These are phyloP conservation scores for Solanum etuberosum DNA, from an alignment of 257 asterid genomes.

Conservation along the genomic window DNA sequence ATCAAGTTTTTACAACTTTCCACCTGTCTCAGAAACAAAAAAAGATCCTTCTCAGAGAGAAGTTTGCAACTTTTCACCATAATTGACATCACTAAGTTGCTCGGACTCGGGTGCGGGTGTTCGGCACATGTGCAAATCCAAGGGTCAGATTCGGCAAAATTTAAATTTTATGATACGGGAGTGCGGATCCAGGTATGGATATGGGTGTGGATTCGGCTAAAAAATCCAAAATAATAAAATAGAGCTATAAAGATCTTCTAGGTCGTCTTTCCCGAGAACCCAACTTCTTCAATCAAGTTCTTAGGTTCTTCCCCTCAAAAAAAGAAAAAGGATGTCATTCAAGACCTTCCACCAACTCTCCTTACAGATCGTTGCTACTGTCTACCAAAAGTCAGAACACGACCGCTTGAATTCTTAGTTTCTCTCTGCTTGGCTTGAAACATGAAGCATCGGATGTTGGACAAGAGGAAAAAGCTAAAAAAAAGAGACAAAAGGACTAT, in stretches of 20 bases:
- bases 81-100: neutral
- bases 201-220: neutral
- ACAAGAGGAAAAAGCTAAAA: neutral
- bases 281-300: neutral
- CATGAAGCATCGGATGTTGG: neutral
- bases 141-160: neutral
- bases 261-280: neutral
- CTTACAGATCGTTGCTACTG: neutral
- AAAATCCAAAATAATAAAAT: neutral
- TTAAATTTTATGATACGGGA: neutral
- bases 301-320: neutral
- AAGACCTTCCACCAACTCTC: neutral
- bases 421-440: neutral
- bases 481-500: neutral
- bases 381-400: neutral
- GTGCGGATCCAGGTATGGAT: neutral
- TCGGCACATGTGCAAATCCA: neutral
- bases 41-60: neutral
- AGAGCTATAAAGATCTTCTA: neutral
- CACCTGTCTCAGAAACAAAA: neutral
- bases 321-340: neutral
- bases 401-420: neutral
- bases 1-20: neutral
- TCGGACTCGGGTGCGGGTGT: neutral
- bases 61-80: neutral